Base-by-base conservation (phyloP, 352 stramenopile genomes). In the Plasmopara muralis region DNA sequence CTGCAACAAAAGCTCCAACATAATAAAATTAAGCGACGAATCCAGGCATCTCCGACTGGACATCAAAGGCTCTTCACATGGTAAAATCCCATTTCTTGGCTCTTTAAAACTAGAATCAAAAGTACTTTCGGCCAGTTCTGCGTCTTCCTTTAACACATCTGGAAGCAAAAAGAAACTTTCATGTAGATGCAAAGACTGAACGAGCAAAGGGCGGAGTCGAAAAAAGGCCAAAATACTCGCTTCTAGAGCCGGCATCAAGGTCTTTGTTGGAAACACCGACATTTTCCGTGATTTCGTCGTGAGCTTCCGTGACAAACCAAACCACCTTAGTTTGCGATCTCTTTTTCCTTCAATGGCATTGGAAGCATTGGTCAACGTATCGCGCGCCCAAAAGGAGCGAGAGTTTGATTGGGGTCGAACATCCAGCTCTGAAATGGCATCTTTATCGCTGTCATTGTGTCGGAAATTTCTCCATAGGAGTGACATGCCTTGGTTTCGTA, bases 391-490 rank as follows among this genome's bases (percentile, higher is more conserved):
- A 46, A 61, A 52, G n/a, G 60, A 64, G 14, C 43, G 50, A 15
- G 48, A 54, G 2, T 5, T 45, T 6, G 53, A 34, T 48, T 48
- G 54, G 48, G 16, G 31, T 18, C 37, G 31, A 6, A 33, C 14
- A 35, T 64, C 42, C 0, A 37, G 35, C 6, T 18, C 13, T 8
- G 30, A 39, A 13, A 6, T 20, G 12, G 39, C 9, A 0, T 60
- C 45, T 13, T 53, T 57, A 28, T 58, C 47, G 10, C 41, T 18
- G 14, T 68, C 54, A 20, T 56, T 59, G 6, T 57, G 72, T 20
- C 76, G 66, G 34, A 78, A 51, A 9, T 66, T 71, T n/a, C 63
- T 81, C 76, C 76, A 87, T 8, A 87, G 55, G 20, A 71, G 30
- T 4, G 31, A 49, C 7, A 50, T 47, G 10, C 73, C 72, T 39